Evolutionary conservation across 495 filamentous ascomycete species (phyloP).

Genomic region (Tricharina praecox): DNA sequence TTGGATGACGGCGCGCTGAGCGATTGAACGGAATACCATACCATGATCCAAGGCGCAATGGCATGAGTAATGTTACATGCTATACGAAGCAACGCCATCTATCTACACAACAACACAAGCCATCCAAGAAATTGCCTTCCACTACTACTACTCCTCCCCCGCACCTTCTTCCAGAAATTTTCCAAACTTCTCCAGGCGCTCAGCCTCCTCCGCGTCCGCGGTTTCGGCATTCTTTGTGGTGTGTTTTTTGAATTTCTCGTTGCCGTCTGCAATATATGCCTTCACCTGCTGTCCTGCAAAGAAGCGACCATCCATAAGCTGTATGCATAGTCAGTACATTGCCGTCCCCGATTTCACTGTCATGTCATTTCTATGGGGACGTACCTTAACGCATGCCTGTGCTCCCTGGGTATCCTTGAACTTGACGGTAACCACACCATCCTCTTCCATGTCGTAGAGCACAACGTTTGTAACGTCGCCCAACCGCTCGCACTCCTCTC

Average conservation of each 20-base stretch:
- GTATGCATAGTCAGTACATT: no score
- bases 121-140: not conserved
- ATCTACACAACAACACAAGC: not conserved
- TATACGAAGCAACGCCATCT: not conserved
- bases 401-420: conserved; percentile 57
- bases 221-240: conserved; percentile 33
- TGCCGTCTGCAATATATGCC: conserved; percentile 59
- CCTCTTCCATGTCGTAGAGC: conserved; percentile 73
- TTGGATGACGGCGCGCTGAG: conserved; percentile 22
- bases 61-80: not conserved
- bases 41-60: not conserved
- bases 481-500: conserved; percentile 72
- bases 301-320: conserved; percentile 63
- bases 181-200: conserved; percentile 29
- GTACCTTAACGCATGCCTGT: conserved; percentile 48
- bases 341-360: no score
- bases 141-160: not conserved
- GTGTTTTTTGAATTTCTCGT: conserved; percentile 60
- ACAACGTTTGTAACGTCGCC: conserved; percentile 81
- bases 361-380: no score
- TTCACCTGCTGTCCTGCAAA: conserved; percentile 59
- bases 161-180: conserved; percentile 18
- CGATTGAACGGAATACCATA: conserved; percentile 8
- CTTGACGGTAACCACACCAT: conserved; percentile 69
- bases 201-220: conserved; percentile 30